Evolutionary conservation across 371 early-diverging fungal species (phyloP), one percentile per base, ranked within the genome.

Genomic region (Syncephalastrum contaminatum): DNA sequence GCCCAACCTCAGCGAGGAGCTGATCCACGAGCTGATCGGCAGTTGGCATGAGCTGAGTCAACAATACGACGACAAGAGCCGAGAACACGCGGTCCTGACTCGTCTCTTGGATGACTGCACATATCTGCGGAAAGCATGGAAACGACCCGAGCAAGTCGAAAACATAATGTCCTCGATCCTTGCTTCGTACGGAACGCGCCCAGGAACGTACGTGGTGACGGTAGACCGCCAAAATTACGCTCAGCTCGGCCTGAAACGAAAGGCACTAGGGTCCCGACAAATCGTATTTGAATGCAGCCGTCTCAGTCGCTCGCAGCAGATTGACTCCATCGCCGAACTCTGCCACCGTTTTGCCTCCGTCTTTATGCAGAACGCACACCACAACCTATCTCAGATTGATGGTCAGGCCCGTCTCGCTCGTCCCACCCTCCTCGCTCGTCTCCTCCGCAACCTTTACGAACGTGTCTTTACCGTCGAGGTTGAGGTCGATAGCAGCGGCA

Each of bases 51-150:
- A 42, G 2, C 43, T 75, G 40, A 59, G 60, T 8, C 53, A 50
- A 25, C 44, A 58, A 15, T 72, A 63, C 39, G 73, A 78, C 13
- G 54, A 54, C 22, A 66, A 68, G 39, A 70, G 70, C n/a, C 49
- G 56, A 50, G 71, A 56, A 13, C 60, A 67, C 22, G 59, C 43
- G 6, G 36, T 51, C 2, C 41, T 55, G 19, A 48, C 53, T 42
- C 54, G 51, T 25, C 46, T 64, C 5, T 20, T 64, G 21, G 57
- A 39, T 18, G 55, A 56, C 44, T 56, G 56, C 4, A 43, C 51
- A 10, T 40, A 43, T 19, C 43, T 64, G 3, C 56, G 45, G 21
- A 50, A 56, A 44, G 65, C 60, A 15, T 67, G 67, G 67, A 53
- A 61, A 19, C 42, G 48, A 18, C 55, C 54, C 4, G 55, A 58